phyloP scores from a whole-genome alignment of 495 filamentous ascomycete genomes.

The Pseudoneurospora amorphoporcata region DNA sequence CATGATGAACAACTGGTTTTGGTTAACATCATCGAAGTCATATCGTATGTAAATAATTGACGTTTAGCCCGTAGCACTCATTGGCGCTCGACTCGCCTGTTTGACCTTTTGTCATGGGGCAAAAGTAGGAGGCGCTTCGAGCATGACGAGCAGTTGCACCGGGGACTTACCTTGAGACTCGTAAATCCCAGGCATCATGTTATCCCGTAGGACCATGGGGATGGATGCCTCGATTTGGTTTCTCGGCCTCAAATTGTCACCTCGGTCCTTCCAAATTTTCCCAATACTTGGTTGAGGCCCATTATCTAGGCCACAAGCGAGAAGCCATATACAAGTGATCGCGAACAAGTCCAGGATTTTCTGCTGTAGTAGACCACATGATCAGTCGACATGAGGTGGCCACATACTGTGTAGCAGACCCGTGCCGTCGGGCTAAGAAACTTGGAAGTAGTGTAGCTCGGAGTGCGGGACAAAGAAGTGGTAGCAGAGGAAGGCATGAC shows the following conservation, averaged over 20 bases:
- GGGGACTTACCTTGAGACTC: background rate
- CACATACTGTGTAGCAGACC: background rate
- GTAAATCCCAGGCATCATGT: background rate
- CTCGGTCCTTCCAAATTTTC: background rate
- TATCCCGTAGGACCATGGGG: background rate
- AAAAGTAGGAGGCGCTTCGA: no score
- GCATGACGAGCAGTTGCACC: background rate
- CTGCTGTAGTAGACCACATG: background rate
- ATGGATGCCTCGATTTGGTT: background rate
- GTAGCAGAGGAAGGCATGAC: background rate
- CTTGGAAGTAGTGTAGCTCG: background rate
- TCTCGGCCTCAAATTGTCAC: background rate
- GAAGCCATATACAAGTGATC: background rate
- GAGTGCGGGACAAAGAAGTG: background rate
- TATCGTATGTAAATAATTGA: no score
- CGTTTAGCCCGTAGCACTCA: no score
- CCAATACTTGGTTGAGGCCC: background rate
- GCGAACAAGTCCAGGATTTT: background rate
- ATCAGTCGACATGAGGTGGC: background rate
- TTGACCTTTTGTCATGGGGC: background rate
- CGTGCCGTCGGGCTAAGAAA: background rate
- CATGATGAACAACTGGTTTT: background rate
- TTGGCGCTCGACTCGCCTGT: no score
- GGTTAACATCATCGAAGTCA: no score
- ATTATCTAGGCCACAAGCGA: background rate